Base-by-base conservation (phyloP, 2,329 filamentous ascomycete genomes). In the Sporothrix brasiliensis region DNA sequence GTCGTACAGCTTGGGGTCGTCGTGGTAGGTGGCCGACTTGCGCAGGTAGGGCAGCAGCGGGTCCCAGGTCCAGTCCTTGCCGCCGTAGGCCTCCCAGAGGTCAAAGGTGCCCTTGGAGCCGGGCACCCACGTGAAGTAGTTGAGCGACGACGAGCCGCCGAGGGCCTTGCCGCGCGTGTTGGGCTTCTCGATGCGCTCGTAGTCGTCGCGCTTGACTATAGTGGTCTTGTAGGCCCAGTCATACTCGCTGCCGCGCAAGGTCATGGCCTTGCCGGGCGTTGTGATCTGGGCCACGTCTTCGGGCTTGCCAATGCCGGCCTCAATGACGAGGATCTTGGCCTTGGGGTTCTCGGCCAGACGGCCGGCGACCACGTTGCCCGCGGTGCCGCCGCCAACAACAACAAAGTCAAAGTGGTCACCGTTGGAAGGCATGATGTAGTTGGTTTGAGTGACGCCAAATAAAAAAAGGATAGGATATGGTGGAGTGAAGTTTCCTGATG, bases 21-120 rank as follows among this genome's bases (percentile, higher is more conserved):
- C 86, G 73, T 87, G 83, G 76, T 88, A 89, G 21, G 82, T 87
- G 0, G 81, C 84, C n/a, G 81, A 80, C 79, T 88, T 88, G 73
- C 82, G 80, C 7, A 89, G 79, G 73, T 88, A 88, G 9, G 81
- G 79, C 3, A 82, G 79, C 52, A 81, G 78, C 10, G 77, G 79
- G 1, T 87, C 81, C 84, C 85, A 89, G 0, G 79, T 88, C 88
- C 88, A 90, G 63, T 86, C 82, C 74, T 91, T 87, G 6, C 91
- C 92, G 65, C 91, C 91, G 47, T 85, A 86, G 78, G 91, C 91
- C n/a, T 88, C 88, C 82, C 90, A 86, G 24, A 89, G 89, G 76
- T 94, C 85, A 74, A 87, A 89, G 0, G 87, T 89, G 2, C 81
- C 81, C 69, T 83, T 83, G 70, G 82, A 85, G 1, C 87, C 88